Evolutionary conservation across 306 rosid species (phyloP).

Genomic region (Citrullus amarus): DNA sequence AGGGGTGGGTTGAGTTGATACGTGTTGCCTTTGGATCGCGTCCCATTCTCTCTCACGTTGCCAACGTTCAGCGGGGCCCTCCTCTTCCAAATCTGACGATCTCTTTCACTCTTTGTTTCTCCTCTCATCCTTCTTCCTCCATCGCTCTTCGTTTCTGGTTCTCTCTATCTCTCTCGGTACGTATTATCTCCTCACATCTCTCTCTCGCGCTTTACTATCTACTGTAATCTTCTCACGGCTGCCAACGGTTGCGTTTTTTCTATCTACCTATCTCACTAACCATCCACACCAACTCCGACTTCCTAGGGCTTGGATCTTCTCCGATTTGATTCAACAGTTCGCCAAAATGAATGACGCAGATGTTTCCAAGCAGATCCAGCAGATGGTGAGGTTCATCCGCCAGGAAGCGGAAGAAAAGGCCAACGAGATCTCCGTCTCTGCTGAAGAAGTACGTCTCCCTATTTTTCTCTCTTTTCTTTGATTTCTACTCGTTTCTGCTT

Average conservation of each 20-base stretch:
- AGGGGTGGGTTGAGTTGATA: no score
- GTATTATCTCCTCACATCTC: not conserved
- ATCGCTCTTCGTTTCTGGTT: not conserved
- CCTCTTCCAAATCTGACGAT: not conserved
- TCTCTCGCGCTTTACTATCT: not conserved
- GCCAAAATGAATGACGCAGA: conserved; percentile 80
- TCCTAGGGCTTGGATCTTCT: conserved; percentile 21
- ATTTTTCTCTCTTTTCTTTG: not conserved
- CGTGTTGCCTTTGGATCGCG: not conserved
- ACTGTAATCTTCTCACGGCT: not conserved
- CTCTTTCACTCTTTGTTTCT: not conserved
- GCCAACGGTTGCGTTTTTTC: not conserved
- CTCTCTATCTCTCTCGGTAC: not conserved
- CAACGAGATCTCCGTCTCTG: conserved; percentile 91
- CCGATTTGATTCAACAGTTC: conserved; percentile 18
- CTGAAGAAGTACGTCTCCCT: conserved; percentile 53
- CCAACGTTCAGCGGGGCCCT: not conserved
- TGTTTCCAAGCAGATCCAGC: conserved; percentile 96
- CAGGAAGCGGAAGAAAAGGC: conserved; percentile 97
- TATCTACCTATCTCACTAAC: not conserved
- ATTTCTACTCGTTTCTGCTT: not conserved
- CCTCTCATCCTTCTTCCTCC: not conserved
- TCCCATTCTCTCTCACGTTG: conserved; percentile 4
- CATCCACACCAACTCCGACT: not conserved
- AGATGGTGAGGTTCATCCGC: conserved; percentile 91